Evolutionary conservation across 495 filamentous ascomycete species (phyloP).

Genomic region (Xylaria sp.): DNA sequence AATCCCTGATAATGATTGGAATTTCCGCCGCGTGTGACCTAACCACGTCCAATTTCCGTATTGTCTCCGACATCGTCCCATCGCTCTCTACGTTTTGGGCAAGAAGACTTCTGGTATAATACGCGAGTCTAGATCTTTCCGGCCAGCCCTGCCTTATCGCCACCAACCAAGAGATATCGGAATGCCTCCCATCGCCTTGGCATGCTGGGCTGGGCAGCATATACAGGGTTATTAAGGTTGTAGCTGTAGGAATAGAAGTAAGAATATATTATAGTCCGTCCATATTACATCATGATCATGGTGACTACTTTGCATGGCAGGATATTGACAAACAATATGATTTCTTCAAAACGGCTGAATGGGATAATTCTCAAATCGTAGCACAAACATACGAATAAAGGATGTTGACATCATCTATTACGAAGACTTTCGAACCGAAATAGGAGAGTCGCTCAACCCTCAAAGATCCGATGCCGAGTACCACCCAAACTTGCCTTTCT

Average conservation of each 20-base stretch:
- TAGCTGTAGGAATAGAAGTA: neutral
- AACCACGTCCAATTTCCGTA: neutral
- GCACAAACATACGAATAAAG: neutral
- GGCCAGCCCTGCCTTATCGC: constrained; percentile 2
- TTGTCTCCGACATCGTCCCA: neutral
- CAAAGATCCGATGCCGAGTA: neutral
- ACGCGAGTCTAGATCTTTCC: constrained; percentile 14
- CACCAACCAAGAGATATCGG: constrained; percentile 3
- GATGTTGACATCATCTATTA: neutral
- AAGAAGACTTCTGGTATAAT: neutral
- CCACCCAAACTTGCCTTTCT: neutral
- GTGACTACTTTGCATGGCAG: neutral
- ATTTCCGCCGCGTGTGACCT: neutral
- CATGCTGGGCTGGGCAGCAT: neutral
- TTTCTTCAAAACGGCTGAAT: neutral
- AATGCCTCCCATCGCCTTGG: neutral
- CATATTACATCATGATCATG: neutral
- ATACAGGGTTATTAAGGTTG: neutral
- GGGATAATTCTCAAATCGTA: neutral
- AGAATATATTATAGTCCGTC: neutral
- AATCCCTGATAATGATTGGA: neutral
- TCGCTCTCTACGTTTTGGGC: neutral
- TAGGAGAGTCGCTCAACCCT: neutral
- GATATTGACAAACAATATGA: neutral
- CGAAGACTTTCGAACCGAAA: neutral